These are phyloP conservation scores for Cafeteria roenbergensis DNA, from an alignment of 108 stramenopile species.

Conservation along the genomic window DNA sequence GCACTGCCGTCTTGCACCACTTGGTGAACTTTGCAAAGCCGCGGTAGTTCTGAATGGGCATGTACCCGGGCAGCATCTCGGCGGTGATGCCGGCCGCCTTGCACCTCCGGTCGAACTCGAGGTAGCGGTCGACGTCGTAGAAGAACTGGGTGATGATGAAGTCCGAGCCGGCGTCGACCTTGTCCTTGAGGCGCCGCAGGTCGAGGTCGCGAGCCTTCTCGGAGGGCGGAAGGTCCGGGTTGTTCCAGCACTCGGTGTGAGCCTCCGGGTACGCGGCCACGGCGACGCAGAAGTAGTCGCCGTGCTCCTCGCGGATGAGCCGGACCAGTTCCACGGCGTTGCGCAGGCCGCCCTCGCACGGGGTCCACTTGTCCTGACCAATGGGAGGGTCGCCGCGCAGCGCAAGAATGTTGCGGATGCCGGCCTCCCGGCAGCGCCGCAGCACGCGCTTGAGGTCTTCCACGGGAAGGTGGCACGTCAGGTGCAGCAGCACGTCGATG, in stretches of 20 bases:
- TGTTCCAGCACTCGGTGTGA: conserved; percentile 56
- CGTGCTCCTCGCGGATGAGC: conserved; percentile 70
- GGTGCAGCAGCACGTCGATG: conserved; percentile 33
- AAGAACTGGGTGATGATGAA: conserved; percentile 91
- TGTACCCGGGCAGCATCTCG: conserved; percentile 81
- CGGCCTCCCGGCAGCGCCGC: conserved; percentile 26
- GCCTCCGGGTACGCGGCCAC: conserved; percentile 89
- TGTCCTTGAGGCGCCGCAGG: conserved; percentile 69
- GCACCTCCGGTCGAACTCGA: conserved; percentile 61
- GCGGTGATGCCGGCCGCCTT: conserved; percentile 58
- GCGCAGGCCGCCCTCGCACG: conserved; percentile 75
- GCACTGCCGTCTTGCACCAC: conserved; percentile 64
- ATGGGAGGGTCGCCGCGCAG: conserved; percentile 91
- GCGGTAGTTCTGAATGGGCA: conserved; percentile 76
- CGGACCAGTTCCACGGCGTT: conserved; percentile 26
- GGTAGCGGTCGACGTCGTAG: conserved; percentile 64
- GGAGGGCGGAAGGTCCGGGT: conserved; percentile 11
- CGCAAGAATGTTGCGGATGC: conserved; percentile 93
- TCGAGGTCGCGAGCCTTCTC: conserved; percentile 45
- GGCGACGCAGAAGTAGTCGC: conserved; percentile 79
- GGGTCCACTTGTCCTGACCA: conserved; percentile 82
- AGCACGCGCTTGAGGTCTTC: conserved; percentile 27
- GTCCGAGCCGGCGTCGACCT: conserved; percentile 80
- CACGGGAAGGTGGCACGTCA: conserved; percentile 33
- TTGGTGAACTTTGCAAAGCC: conserved; percentile 62